Conservation (phyloP, 257 asterid genomes). For the Jaltomata sinuosa region DNA sequence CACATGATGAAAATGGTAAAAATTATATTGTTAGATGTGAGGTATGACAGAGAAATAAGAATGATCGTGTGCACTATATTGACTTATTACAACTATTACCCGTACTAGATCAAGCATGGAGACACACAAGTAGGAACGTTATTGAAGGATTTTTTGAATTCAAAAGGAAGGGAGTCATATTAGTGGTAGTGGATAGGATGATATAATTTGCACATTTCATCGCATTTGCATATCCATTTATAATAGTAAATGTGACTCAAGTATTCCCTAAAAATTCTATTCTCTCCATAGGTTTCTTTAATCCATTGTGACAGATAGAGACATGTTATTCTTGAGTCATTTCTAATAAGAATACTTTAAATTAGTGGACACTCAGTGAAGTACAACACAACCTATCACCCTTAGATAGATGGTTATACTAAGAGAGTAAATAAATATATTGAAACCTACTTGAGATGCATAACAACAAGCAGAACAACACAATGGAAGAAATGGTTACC, state of each 20-base stretch:
- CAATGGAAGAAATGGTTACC: not conserved
- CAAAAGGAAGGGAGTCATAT: not conserved
- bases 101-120: not conserved
- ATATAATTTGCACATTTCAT: not conserved
- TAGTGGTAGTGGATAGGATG: constrained; percentile 1
- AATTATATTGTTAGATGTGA: not conserved
- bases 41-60: not conserved
- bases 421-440: not conserved
- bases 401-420: not conserved
- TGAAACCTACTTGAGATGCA: not conserved
- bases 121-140: not conserved
- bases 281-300: not conserved
- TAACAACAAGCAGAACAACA: not conserved
- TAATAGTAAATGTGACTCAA: not conserved
- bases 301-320: not conserved
- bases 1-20: not conserved
- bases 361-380: not conserved
- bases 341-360: not conserved
- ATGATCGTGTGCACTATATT: not conserved
- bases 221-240: not conserved
- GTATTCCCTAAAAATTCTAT: not conserved
- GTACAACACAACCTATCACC: not conserved
- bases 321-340: not conserved
- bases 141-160: not conserved
- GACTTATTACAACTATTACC: not conserved